Conservation (phyloP, 306 rosid species). For the Acacia acuminata region DNA sequence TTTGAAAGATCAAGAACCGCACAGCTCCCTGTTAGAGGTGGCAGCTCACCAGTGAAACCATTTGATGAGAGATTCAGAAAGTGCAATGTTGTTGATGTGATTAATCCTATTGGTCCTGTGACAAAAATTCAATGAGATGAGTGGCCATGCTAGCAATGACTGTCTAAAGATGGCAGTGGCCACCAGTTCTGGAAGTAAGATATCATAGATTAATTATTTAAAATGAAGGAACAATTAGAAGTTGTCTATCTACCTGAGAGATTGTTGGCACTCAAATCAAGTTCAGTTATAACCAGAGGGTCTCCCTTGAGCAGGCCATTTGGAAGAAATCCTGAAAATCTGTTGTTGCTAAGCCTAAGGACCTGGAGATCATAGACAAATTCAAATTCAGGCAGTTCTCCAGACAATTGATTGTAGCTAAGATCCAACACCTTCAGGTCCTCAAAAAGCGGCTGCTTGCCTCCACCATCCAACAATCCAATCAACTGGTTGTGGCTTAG, state of each 20-base stretch:
- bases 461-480: conserved; percentile 75
- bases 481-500: conserved; percentile 82
- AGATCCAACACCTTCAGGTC: conserved; percentile 90
- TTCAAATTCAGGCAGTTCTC: conserved; percentile 91
- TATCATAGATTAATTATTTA: neutral
- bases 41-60: conserved; percentile 74
- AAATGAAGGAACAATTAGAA: conserved; percentile 14
- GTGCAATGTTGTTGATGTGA: conserved; percentile 71
- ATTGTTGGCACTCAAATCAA: conserved; percentile 96
- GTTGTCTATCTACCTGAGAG: conserved; percentile 72
- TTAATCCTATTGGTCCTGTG: conserved; percentile 75
- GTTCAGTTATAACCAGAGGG: conserved; percentile 73
- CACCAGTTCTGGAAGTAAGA: conserved; percentile 12
- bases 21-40: conserved; percentile 89
- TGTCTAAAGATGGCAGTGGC: neutral
- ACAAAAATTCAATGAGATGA: conserved; percentile 42
- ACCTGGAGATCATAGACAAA: conserved; percentile 89
- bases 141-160: conserved; percentile 1
- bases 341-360: conserved; percentile 90
- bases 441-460: conserved; percentile 62
- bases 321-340: conserved; percentile 82
- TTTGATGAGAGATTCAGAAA: conserved; percentile 80
- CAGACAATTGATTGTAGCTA: conserved; percentile 85
- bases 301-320: conserved; percentile 83
- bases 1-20: conserved; percentile 88